Base-by-base conservation (phyloP, 75 land plant genomes). In the Picea sitchensis region DNA sequence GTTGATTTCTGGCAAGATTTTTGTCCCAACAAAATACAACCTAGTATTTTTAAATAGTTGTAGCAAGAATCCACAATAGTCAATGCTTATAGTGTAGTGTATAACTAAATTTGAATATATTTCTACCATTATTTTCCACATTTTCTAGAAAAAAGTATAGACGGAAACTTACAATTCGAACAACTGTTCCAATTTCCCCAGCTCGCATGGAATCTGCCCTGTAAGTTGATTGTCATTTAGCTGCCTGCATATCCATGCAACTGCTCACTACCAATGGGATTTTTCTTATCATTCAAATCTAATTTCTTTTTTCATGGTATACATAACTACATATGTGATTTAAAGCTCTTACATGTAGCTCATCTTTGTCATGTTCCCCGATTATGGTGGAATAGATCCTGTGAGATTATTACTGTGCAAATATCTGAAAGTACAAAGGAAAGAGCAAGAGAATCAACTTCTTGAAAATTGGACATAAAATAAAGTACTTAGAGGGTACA, bases 331-430 rank as follows among this genome's bases (percentile, higher is more conserved):
- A 80, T 2, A n/a, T 6, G 0, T 76, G n/a, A 21, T 17, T 44
- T 44, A 21, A 65, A 59, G 1, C 59, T 26, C 89, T 75, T 92
- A 96, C 98, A 96, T 47, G 65, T 96, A 96, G 73, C 88, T 87
- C 41, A 96, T 90, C 65, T 87, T 90, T 26, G 95, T 87, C 93
- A 96, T 90, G 79, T 96, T 92, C 8, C 99, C 96, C 21, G 94
- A 86, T 83, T 96, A 94, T 0, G 91, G 89, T 3, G 96, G 91
- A 77, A 96, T 91, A 4, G 83, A 30, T 20, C 99, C 96, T 0
- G 90, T 88, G 57, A 96, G 75, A 69, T 83, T 82, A 79, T 96
- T 94, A 13, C 89, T 83, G 38, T 94, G 94, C 82, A 93, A 73
- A 79, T 93, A 93, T 80, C 95, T 93, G 64, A 20, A 69, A 41